Percentiles rank a stretch among this genome's conserved stretches.
These are phyloP conservation scores for Lathyrus oleraceus DNA, from an alignment of 306 rosid species.

Conservation along the genomic window DNA sequence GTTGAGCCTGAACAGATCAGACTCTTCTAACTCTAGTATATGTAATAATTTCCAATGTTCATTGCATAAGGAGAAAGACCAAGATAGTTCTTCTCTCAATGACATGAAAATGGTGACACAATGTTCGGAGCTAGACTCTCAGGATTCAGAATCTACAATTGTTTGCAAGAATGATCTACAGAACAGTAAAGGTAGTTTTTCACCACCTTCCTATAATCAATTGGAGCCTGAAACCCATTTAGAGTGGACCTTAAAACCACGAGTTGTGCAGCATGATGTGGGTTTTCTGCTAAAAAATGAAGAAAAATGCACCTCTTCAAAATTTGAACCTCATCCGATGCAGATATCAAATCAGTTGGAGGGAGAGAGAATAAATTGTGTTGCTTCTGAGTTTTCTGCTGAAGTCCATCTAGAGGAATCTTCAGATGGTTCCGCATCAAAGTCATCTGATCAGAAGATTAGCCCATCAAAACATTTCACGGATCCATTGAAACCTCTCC, in stretches of 20 bases:
- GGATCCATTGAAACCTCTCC: slow-evolving; percentile 43
- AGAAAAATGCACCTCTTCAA: slow-evolving; percentile 33
- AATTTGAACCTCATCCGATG: slow-evolving; percentile 41
- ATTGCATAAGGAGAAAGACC: slow-evolving; percentile 36
- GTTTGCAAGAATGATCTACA: slow-evolving; percentile 37
- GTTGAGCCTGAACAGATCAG: slow-evolving; percentile 36
- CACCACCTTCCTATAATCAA: slow-evolving; percentile 39
- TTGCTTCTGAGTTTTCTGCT: slow-evolving; percentile 37
- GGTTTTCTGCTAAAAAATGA: slow-evolving; percentile 35
- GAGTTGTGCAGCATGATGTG: slow-evolving; percentile 39
- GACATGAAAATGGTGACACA: slow-evolving; percentile 39
- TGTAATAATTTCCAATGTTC: slow-evolving; percentile 34
- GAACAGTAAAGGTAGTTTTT: slow-evolving; percentile 31
- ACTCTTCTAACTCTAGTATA: slow-evolving; percentile 38
- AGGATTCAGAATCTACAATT: slow-evolving; percentile 38
- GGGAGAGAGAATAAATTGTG: slow-evolving; percentile 34
- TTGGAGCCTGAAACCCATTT: slow-evolving; percentile 38
- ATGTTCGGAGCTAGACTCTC: slow-evolving; percentile 39
- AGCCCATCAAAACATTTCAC: slow-evolving; percentile 32
- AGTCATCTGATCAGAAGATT: slow-evolving; percentile 41
- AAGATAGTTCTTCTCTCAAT: slow-evolving; percentile 35
- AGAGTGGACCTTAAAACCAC: slow-evolving; percentile 33
- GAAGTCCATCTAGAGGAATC: slow-evolving; percentile 41
- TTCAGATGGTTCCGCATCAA: slow-evolving; percentile 40
- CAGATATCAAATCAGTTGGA: slow-evolving; percentile 35